Base-by-base conservation (phyloP, 768 basidiomycete species). In the Tulasnella sp. region DNA sequence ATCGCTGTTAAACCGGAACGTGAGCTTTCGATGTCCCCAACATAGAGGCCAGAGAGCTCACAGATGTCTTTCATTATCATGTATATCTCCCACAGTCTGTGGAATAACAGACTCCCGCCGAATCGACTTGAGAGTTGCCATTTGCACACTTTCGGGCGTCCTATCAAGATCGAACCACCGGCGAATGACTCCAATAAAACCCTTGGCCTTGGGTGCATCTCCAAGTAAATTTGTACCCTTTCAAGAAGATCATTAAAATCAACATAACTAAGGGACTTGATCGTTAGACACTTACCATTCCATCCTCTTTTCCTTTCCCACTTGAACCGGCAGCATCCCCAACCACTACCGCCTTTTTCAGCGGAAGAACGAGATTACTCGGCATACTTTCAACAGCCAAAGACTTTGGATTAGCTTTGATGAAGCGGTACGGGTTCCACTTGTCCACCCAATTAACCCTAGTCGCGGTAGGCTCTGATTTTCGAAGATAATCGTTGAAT, bases 371-470 rank as follows among this genome's bases (percentile, higher is more conserved):
- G 16, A 86, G 70, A 53, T 76, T 81, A 9, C 80, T 75, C 2
- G 86, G 83, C 24, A 87, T 63, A 45, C 75, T 74, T 50, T 81
- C 78, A 4, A 85, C 81, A 48, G 74, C 78, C 37, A 83, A 73
- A 0, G 77, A 77, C 52, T 79, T 79, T 0, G 85, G 82, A 58
- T 78, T 79, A 1, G 83, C 74, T 53, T 73, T 76, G 49, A 88
- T 65, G 76, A 81, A 84, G n/a, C 79, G 73, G 65, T 95, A 96
- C 2, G 90, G 92, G 61, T 98, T 93, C 29, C 89, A 63, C 42
- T 68, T 71, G 41, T 77, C 75, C 20, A 86, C 61, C 90, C 90
- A 96, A 13, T 72, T 69, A 5, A 62, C 72, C 60, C 54, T 66
- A 60, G 57, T 64, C 35, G 57, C 61, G 53, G 62, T 58, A 0